Conservation (phyloP, 352 stramenopile genomes). For the Aphanomyces euteiches region DNA sequence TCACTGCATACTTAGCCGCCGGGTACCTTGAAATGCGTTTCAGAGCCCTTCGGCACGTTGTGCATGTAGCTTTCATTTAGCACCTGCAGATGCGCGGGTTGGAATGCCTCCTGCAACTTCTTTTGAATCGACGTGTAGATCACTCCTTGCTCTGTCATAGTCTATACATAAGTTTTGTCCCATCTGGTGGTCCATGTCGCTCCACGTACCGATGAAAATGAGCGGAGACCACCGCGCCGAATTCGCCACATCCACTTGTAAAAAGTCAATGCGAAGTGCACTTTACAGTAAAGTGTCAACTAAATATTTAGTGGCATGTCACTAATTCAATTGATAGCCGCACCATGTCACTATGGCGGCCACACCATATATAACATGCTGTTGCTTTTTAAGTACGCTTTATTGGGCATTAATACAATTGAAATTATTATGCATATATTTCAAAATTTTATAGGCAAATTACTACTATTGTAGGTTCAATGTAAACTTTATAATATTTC, state of each 20-base stretch:
- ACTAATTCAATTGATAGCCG: background rate
- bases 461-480: background rate
- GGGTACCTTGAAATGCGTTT: constrained; percentile 94
- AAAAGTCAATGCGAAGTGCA: background rate
- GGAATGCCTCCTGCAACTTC: constrained; percentile 61
- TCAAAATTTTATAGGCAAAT: background rate
- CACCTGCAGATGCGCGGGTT: constrained; percentile 75
- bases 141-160: constrained; percentile 36
- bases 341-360: too few relatives aligned
- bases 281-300: background rate
- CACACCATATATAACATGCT: too few relatives aligned
- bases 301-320: constrained; percentile 4
- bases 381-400: too few relatives aligned
- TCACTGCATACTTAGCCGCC: background rate
- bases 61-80: constrained; percentile 95
- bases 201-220: background rate
- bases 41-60: constrained; percentile 89
- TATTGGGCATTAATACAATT: too few relatives aligned
- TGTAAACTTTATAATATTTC: background rate
- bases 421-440: too few relatives aligned
- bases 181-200: background rate
- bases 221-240: background rate
- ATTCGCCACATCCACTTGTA: background rate
- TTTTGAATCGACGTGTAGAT: constrained; percentile 58
- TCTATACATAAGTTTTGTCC: background rate